Percentiles rank a stretch among this genome's conserved stretches.
Conservation (phyloP, 2,329 filamentous ascomycete genomes). For the Huntiella decipiens region DNA sequence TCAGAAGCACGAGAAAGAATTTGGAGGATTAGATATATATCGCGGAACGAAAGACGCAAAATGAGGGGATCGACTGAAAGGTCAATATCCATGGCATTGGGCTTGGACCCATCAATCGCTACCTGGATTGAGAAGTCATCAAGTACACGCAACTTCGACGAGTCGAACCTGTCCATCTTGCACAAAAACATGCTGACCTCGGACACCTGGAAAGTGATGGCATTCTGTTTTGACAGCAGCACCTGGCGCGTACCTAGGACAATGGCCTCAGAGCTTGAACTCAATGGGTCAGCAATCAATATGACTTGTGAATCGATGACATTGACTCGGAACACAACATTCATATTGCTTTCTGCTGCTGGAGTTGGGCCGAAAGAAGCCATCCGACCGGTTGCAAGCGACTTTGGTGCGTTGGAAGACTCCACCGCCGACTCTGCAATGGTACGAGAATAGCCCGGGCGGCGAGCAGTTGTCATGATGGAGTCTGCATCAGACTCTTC, state of each 20-base stretch:
- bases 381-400: not conserved
- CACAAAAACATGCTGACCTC: slow-evolving; percentile 97
- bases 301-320: slow-evolving; percentile 94
- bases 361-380: too few species aligned
- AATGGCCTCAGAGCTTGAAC: slow-evolving; percentile 81
- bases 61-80: slow-evolving; percentile 83
- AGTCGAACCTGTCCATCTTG: slow-evolving; percentile 94
- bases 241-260: slow-evolving; percentile 90
- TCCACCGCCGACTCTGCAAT: slow-evolving; percentile 15
- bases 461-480: slow-evolving; percentile 15
- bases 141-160: slow-evolving; percentile 71
- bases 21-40: slow-evolving; percentile 85
- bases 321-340: slow-evolving; percentile 74
- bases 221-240: slow-evolving; percentile 80
- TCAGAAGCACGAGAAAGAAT: slow-evolving; percentile 84
- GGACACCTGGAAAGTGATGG: slow-evolving; percentile 79
- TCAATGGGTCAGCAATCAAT: slow-evolving; percentile 83
- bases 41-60: slow-evolving; percentile 71
- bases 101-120: slow-evolving; percentile 54
- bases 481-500: slow-evolving; percentile 39
- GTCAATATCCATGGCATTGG: slow-evolving; percentile 56
- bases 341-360: slow-evolving; percentile 30
- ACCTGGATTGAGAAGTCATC: slow-evolving; percentile 91
- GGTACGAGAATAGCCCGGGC: not conserved
- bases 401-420: not conserved